Evolutionary conservation across 805 yeast species (phyloP).

Genomic region (Candida maris): DNA sequence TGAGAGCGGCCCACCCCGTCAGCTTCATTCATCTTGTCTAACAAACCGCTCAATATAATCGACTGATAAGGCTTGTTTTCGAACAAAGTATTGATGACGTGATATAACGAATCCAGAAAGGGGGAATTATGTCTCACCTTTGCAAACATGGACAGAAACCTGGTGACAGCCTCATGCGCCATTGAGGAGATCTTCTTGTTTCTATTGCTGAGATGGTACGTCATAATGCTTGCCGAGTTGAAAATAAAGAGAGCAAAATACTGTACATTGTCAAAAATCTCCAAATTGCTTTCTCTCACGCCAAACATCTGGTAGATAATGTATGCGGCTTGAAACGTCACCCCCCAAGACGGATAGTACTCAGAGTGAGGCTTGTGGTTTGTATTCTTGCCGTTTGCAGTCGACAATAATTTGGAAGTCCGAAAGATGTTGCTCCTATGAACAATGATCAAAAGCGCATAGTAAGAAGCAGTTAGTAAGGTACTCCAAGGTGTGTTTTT

Average conservation of each 20-base stretch:
- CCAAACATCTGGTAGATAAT: constrained; percentile 63
- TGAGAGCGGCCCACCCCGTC: no score
- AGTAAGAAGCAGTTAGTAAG: constrained; percentile 61
- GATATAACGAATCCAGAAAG: constrained; percentile 9
- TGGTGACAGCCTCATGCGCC: constrained; percentile 31
- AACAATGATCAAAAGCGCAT: constrained; percentile 61
- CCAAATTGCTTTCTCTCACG: constrained; percentile 42
- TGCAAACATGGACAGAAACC: constrained; percentile 17
- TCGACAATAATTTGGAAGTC: constrained; percentile 25
- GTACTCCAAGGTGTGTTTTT: constrained; percentile 47
- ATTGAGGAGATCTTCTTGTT: constrained; percentile 35
- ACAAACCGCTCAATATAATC: constrained; percentile 7
- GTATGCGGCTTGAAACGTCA: constrained; percentile 77
- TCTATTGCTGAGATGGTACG: constrained; percentile 49
- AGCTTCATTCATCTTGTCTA: no score
- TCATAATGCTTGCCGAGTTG: constrained; percentile 56
- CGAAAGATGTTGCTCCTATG: constrained; percentile 61
- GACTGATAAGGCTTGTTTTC: constrained; percentile 15
- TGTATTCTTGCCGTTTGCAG: neutral
- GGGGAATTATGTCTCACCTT: constrained; percentile 4
- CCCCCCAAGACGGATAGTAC: constrained; percentile 70
- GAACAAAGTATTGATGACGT: constrained; percentile 9
- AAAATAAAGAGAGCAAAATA: constrained; percentile 29
- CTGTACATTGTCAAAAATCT: constrained; percentile 34
- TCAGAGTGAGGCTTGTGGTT: constrained; percentile 13